These are phyloP conservation scores for Wickerhamiella parazyma DNA, from an alignment of 805 yeast genomes.

Conservation along the genomic window DNA sequence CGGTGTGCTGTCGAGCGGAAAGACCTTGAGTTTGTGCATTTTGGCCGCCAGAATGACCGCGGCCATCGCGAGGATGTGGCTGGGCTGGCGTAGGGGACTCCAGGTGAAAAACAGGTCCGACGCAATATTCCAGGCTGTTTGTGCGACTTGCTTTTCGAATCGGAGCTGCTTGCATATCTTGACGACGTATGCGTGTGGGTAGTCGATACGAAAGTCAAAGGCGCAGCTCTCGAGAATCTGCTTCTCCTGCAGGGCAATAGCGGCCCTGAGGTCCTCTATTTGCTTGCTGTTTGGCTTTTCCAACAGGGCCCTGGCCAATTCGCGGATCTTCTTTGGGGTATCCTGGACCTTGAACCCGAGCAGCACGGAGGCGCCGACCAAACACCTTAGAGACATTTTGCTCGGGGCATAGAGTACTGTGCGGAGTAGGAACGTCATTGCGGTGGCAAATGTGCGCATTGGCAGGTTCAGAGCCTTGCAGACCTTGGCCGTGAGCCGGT, in stretches of 20 bases:
- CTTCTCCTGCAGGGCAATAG: conserved; percentile 42
- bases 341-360: conserved; percentile 72
- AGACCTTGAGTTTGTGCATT: conserved; percentile 25
- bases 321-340: conserved; percentile 47
- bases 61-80: conserved; percentile 63
- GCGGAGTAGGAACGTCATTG: conserved; percentile 62
- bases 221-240: conserved; percentile 61
- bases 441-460: conserved; percentile 49
- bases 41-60: conserved; percentile 47
- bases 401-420: conserved; percentile 39
- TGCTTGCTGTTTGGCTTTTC: conserved; percentile 4
- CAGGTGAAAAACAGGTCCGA: conserved; percentile 63
- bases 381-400: neutral
- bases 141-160: conserved; percentile 35
- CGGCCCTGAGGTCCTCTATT: conserved; percentile 6
- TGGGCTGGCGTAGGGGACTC: conserved; percentile 52
- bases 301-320: neutral
- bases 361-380: conserved; percentile 39
- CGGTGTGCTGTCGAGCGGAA: conserved; percentile 24
- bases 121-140: conserved; percentile 60
- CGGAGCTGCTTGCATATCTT: conserved; percentile 42
- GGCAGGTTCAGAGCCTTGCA: conserved; percentile 31
- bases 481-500: conserved; percentile 14
- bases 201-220: conserved; percentile 64
- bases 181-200: conserved; percentile 52